A percentile compares a stretch with the other conserved stretches of the same genome.
Conservation (phyloP, 768 basidiomycete genomes). For the Cytidiella melzeri region DNA sequence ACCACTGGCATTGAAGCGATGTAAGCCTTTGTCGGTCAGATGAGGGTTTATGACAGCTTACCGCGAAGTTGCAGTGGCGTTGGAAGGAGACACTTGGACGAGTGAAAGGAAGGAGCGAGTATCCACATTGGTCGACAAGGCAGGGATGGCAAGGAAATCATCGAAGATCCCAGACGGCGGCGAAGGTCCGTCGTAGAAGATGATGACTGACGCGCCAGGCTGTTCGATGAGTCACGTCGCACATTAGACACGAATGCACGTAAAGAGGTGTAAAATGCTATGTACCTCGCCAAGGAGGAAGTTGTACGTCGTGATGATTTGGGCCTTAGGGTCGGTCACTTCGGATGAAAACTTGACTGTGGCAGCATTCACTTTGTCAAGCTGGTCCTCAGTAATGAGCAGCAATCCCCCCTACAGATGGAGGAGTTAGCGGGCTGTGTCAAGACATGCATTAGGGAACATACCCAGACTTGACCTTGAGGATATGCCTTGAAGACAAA, state of each 20-base stretch:
- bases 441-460: slow-evolving; percentile 12
- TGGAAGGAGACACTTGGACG: slow-evolving; percentile 32
- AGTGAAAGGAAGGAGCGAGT: slow-evolving; percentile 38
- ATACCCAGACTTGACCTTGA: slow-evolving; percentile 56
- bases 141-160: slow-evolving; percentile 40
- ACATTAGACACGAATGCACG: not conserved
- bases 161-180: slow-evolving; percentile 47
- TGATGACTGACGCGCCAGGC: slow-evolving; percentile 21
- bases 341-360: slow-evolving; percentile 34
- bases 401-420: slow-evolving; percentile 46
- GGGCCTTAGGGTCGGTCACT: slow-evolving; percentile 46
- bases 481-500: slow-evolving; percentile 50
- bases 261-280: not conserved
- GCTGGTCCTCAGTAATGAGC: slow-evolving; percentile 17
- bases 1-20: slow-evolving; percentile 9
- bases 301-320: slow-evolving; percentile 41
- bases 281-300: slow-evolving; percentile 30
- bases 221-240: not conserved
- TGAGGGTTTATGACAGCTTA: slow-evolving; percentile 7
- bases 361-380: slow-evolving; percentile 27
- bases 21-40: not conserved
- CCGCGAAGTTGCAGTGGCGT: slow-evolving; percentile 27
- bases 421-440: not conserved
- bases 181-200: slow-evolving; percentile 57
- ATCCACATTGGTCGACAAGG: slow-evolving; percentile 30